Conservation (phyloP, 2,329 filamentous ascomycete species). For the Raffaelea ambrosiae region DNA sequence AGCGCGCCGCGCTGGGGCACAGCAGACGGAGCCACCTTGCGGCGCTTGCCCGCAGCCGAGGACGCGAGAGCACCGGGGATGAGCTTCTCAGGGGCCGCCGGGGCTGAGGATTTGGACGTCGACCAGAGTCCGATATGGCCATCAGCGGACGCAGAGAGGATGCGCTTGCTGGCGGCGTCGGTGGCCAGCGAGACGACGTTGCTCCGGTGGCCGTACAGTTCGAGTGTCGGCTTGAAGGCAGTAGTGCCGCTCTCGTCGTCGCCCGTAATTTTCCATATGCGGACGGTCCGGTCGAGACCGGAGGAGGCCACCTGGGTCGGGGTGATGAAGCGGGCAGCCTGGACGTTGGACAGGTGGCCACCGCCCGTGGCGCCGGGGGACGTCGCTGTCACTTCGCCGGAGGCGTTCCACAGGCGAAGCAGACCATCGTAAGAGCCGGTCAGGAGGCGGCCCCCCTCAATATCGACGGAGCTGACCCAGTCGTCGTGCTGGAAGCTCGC, state of each 20-base stretch:
- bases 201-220: conserved; percentile 32
- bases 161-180: conserved; percentile 60
- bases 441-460: conserved; percentile 61
- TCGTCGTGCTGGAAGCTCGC: conserved; percentile 95
- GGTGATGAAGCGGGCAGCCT: conserved; percentile 76
- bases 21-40: conserved; percentile 45
- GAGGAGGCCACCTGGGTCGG: conserved; percentile 72
- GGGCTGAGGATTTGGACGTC: conserved; percentile 38
- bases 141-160: conserved; percentile 81
- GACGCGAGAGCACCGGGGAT: conserved; percentile 53
- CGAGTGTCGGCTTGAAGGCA: conserved; percentile 36
- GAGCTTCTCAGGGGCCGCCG: conserved; percentile 60
- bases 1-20: conserved; percentile 58
- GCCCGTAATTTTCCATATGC: conserved; percentile 74
- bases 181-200: conserved; percentile 67
- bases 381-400: conserved; percentile 74
- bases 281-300: conserved; percentile 74
- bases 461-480: conserved; percentile 85
- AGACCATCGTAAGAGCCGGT: conserved; percentile 91
- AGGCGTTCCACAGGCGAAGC: conserved; percentile 81
- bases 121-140: conserved; percentile 84
- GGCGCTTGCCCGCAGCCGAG: conserved; percentile 55
- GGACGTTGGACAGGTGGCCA: conserved; percentile 69
- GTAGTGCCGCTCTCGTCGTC: conserved; percentile 62
- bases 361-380: conserved; percentile 58